A percentile compares a stretch with the other conserved stretches of the same genome.
Evolutionary conservation across 129 eudicot genomes (phyloP).

Genomic region (Tagetes patula): DNA sequence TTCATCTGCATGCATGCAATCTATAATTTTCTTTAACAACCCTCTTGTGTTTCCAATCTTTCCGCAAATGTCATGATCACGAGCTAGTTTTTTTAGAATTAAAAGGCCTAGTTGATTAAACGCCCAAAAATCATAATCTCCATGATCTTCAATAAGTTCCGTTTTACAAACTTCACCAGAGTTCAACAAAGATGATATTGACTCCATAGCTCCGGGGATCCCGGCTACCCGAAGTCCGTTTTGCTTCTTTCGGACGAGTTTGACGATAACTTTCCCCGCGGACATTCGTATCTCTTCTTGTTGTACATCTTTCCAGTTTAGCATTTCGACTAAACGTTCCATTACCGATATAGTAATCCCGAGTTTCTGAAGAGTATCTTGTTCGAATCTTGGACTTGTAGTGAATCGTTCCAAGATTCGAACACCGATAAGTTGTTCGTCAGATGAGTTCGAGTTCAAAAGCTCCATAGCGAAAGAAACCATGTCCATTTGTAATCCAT

Average conservation of each 20-base stretch:
- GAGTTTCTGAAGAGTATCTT: conserved; percentile 78
- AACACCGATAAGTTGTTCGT: conserved; percentile 91
- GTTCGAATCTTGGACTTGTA: conserved; percentile 47
- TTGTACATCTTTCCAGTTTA: conserved; percentile 85
- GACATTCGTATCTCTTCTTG: conserved; percentile 77
- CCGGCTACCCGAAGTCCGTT: conserved; percentile 84
- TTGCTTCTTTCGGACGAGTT: conserved; percentile 66
- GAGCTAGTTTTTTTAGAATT: conserved; percentile 86
- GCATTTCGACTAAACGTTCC: conserved; percentile 84
- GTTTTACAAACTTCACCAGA: background rate
- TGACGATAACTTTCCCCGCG: conserved; percentile 64
- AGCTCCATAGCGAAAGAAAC: conserved; percentile 87
- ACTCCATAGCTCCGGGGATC: conserved; percentile 88
- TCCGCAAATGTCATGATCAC: conserved; percentile 86
- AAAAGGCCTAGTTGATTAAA: conserved; percentile 76
- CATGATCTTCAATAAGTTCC: conserved; percentile 49
- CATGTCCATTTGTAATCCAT: conserved; percentile 96
- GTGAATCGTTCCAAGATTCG: conserved; percentile 56
- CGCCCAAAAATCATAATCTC: conserved; percentile 62
- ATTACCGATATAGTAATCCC: conserved; percentile 62
- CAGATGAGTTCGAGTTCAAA: conserved; percentile 64
- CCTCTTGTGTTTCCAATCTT: conserved; percentile 89
- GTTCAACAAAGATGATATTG: conserved; percentile 71
- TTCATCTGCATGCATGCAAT: conserved; percentile 61
- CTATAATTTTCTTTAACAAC: conserved; percentile 65